A percentile compares a stretch with the other conserved stretches of the same genome.
Conservation (phyloP, 176 grass and related monocot species). For the Oryza australiensis region DNA sequence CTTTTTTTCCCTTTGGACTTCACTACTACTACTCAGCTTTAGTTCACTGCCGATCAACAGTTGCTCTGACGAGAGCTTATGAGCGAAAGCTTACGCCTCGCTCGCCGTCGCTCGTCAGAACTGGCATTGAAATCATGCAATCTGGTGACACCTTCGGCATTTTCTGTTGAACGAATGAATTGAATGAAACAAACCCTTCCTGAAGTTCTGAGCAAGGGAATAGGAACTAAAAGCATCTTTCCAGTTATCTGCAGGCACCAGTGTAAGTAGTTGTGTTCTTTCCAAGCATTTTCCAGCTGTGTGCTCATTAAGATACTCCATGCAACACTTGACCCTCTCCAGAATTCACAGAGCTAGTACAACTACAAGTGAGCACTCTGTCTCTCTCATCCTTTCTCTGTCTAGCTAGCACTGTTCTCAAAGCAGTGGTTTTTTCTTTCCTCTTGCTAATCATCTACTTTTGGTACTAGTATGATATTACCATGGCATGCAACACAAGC, state of each 20-base stretch:
- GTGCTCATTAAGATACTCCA: slow-evolving; percentile 5
- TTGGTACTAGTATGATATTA: neutral
- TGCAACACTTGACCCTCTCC: neutral
- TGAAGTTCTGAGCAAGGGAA: neutral
- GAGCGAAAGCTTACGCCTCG: neutral
- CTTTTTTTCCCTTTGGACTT: neutral
- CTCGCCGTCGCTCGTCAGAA: neutral
- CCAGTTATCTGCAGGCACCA: slow-evolving; percentile 14
- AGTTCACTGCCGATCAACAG: slow-evolving; percentile 6
- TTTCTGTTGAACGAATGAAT: slow-evolving; percentile 1
- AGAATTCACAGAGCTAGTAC: slow-evolving; percentile 9
- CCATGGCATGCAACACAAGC: neutral
- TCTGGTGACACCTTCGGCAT: neutral
- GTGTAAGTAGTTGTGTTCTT: neutral
- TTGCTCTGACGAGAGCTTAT: neutral
- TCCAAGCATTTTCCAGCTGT: slow-evolving; percentile 21
- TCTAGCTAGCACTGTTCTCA: neutral
- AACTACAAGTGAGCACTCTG: no score
- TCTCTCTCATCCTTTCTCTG: neutral
- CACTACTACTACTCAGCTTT: neutral
- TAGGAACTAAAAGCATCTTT: slow-evolving; percentile 12
- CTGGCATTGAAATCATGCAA: slow-evolving; percentile 1
- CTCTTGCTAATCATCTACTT: neutral
- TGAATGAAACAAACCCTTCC: neutral
- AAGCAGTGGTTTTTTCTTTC: neutral